Base-by-base conservation (phyloP, 2,329 filamentous ascomycete genomes). In the Ophiosphaerella korrae region DNA sequence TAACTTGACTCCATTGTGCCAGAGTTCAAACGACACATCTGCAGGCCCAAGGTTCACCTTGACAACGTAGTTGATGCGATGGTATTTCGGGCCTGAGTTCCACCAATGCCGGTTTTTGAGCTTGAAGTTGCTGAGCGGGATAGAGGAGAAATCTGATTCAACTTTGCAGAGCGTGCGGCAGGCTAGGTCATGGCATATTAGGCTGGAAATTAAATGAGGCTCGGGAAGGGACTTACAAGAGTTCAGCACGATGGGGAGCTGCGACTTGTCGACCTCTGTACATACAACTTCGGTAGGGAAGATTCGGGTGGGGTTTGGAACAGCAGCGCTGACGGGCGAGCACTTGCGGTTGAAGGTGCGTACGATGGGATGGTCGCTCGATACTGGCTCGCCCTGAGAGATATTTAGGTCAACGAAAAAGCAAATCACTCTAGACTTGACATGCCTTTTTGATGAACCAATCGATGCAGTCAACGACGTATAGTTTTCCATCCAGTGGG, bases 381-480 rank as follows among this genome's bases (percentile, higher is more conserved):
- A 62, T 1, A 64, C 61, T 0, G 61, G 52, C 29, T 64, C 52
- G 18, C 58, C 57, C 58, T 64, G 2, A 73, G 53, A 35, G 68
- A 47, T 16, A 42, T 8, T 26, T 18, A 4, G 12, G 12, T 18
- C 11, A n/a, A 4, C 18, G 5, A n/a, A 12, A 33, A n/a, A 16
- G 7, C 23, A 12, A 6, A 4, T 3, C 29, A 14, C 9, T 12
- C 5, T 7, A 14, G 11, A 31, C 11, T 5, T 21, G 12, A 7
- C 26, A 38, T 47, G 42, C 58, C 44, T 60, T 52, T 44, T 65
- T 70, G 11, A 74, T 63, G 44, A 74, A 74, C 72, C 72, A 74
- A 7, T 64, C 71, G 8, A 74, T 65, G 8, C 63, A 66, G 26
- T 74, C 52, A 34, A 63, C 57, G n/a, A 74, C 57, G 41, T 74